Percentiles rank a stretch among this genome's conserved stretches.
phyloP scores from a whole-genome alignment of 345 rosid species.

The Noccaea bulbosa region DNA sequence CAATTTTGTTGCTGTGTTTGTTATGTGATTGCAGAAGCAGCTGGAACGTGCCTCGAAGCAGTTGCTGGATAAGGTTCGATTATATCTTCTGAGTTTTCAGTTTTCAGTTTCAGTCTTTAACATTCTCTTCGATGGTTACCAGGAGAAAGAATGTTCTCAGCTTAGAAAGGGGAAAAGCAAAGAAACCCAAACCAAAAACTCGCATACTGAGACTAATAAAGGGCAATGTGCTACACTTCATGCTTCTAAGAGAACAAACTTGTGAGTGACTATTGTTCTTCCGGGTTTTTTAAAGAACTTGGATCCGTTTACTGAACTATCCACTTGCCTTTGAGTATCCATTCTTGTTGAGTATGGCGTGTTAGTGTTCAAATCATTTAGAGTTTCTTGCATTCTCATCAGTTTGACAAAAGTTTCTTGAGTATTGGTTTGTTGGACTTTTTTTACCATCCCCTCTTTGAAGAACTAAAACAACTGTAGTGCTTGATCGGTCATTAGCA shows the following conservation, averaged over 20 bases:
- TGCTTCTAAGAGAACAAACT: slow-evolving; percentile 30
- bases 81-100: not conserved
- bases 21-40: slow-evolving; percentile 59
- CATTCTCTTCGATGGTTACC: slow-evolving; percentile 20
- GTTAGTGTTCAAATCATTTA: not conserved
- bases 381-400: not conserved
- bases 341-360: slow-evolving; percentile 18
- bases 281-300: not conserved
- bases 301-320: not conserved
- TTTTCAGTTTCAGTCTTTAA: not conserved
- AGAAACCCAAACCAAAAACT: slow-evolving; percentile 37
- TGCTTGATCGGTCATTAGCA: not conserved
- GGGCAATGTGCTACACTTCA: slow-evolving; percentile 31
- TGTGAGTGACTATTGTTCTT: slow-evolving; percentile 45
- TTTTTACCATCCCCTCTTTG: not conserved
- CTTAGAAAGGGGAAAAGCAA: slow-evolving; percentile 55
- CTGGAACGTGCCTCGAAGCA: slow-evolving; percentile 58
- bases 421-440: not conserved
- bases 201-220: slow-evolving; percentile 35
- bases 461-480: slow-evolving; percentile 24
- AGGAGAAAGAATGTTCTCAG: slow-evolving; percentile 69
- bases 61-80: slow-evolving; percentile 44
- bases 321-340: not conserved
- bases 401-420: not conserved
- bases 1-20: slow-evolving; percentile 5